Conservation (phyloP, 2,329 filamentous ascomycete genomes). For the Diplodia intermedia region DNA sequence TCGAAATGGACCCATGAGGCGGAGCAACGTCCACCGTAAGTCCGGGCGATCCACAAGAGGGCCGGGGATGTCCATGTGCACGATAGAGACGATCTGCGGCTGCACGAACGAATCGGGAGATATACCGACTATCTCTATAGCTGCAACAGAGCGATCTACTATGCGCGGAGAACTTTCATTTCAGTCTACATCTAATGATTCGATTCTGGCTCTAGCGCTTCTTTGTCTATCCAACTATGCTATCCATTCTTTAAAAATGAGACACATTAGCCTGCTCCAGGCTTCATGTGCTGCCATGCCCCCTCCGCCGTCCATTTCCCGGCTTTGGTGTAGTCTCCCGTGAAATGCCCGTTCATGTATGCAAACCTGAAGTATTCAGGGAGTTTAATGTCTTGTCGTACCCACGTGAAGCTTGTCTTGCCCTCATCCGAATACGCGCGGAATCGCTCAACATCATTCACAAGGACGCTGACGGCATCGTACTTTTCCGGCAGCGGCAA, state of each 20-base stretch:
- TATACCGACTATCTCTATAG: background rate
- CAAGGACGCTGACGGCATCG: slow-evolving; percentile 79
- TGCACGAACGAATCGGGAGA: background rate
- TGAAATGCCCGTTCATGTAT: slow-evolving; percentile 69
- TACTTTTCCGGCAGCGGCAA: slow-evolving; percentile 57
- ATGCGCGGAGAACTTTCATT: background rate
- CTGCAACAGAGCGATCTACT: background rate
- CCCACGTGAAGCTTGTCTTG: slow-evolving; percentile 65
- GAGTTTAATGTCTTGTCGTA: slow-evolving; percentile 48
- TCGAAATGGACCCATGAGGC: background rate
- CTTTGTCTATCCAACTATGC: background rate
- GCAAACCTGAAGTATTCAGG: slow-evolving; percentile 81
- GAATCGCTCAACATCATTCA: slow-evolving; percentile 86
- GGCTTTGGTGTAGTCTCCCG: slow-evolving; percentile 77
- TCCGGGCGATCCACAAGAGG: background rate
- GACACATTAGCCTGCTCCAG: slow-evolving; percentile 57
- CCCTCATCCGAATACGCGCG: slow-evolving; percentile 69
- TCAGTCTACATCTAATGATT: background rate
- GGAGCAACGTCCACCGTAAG: background rate
- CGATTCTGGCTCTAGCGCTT: slow-evolving; percentile 2
- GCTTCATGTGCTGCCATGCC: slow-evolving; percentile 69
- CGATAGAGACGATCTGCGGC: background rate
- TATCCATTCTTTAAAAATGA: background rate
- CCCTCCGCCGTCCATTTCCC: slow-evolving; percentile 71
- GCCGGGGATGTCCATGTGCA: background rate